phyloP scores from a whole-genome alignment of 1,284 basidiomycete genomes.

The Leccinum griseonigrum region DNA sequence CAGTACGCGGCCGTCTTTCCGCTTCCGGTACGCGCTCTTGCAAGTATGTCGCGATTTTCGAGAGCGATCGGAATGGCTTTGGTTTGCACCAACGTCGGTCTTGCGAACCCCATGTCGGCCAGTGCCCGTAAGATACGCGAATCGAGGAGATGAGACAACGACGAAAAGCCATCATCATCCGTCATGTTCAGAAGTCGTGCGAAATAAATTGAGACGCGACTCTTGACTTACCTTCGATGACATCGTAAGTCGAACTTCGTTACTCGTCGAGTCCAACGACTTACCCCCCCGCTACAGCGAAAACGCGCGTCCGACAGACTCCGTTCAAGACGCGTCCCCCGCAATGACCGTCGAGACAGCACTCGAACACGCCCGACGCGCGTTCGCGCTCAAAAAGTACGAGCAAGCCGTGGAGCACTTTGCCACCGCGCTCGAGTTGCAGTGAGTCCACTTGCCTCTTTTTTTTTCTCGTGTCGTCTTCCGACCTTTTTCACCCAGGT shows the following conservation, averaged over 20 bases:
- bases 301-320: neutral
- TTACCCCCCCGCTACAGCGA: conserved; percentile 4
- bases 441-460: conserved; percentile 43
- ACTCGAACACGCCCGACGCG: conserved; percentile 77
- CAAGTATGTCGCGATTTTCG: conserved; percentile 90
- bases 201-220: neutral
- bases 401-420: conserved; percentile 85
- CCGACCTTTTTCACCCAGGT: conserved; percentile 36
- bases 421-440: conserved; percentile 78
- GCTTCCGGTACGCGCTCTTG: conserved; percentile 91
- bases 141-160: conserved; percentile 74
- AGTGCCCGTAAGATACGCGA: conserved; percentile 74
- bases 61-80: conserved; percentile 86
- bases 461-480: neutral
- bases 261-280: no score
- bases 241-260: conserved; percentile 20
- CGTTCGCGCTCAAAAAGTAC: conserved; percentile 83
- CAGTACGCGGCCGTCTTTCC: conserved; percentile 98
- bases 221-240: conserved; percentile 11
- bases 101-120: conserved; percentile 79
- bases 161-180: conserved; percentile 52
- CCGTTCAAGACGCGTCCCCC: conserved; percentile 10
- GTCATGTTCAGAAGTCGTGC: conserved; percentile 7
- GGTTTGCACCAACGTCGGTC: conserved; percentile 78
- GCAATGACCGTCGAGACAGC: conserved; percentile 49